Evolutionary conservation across 192 early-diverging fungal genomes (phyloP).

Genomic region (Podila epigama): DNA sequence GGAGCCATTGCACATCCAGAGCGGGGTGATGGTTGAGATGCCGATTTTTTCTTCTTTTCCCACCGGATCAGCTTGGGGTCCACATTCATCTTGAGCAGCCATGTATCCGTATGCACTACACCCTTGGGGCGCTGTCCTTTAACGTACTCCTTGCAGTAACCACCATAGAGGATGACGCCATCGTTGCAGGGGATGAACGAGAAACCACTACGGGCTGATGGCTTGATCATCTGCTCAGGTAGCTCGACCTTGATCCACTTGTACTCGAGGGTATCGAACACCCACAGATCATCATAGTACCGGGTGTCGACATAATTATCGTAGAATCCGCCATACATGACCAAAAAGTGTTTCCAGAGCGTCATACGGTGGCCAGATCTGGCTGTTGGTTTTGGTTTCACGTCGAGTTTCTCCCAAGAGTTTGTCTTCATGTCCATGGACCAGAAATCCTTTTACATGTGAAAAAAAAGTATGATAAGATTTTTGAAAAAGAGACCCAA

Average conservation of each 20-base stretch:
- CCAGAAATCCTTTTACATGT: constrained; percentile 72
- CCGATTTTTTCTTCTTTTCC: constrained; percentile 69
- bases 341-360: constrained; percentile 67
- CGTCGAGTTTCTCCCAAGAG: constrained; percentile 73
- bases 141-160: constrained; percentile 68
- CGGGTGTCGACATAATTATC: constrained; percentile 54
- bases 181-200: constrained; percentile 63
- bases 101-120: constrained; percentile 60
- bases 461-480: constrained; percentile 1
- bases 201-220: constrained; percentile 66
- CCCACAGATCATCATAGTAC: constrained; percentile 73
- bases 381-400: constrained; percentile 58
- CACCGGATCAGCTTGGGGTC: constrained; percentile 64
- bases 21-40: constrained; percentile 45
- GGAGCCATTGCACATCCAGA: constrained; percentile 61
- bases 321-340: constrained; percentile 72
- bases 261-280: constrained; percentile 70
- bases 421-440: constrained; percentile 70
- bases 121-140: constrained; percentile 70
- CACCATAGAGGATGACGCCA: constrained; percentile 69
- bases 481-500: background rate
- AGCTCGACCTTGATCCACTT: constrained; percentile 54
- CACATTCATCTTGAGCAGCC: constrained; percentile 65
- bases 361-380: constrained; percentile 72
- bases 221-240: constrained; percentile 34